Evolutionary conservation across 1,139 yeast genomes (phyloP), one percentile per base, ranked within the genome.

Genomic region (Candida sojae): DNA sequence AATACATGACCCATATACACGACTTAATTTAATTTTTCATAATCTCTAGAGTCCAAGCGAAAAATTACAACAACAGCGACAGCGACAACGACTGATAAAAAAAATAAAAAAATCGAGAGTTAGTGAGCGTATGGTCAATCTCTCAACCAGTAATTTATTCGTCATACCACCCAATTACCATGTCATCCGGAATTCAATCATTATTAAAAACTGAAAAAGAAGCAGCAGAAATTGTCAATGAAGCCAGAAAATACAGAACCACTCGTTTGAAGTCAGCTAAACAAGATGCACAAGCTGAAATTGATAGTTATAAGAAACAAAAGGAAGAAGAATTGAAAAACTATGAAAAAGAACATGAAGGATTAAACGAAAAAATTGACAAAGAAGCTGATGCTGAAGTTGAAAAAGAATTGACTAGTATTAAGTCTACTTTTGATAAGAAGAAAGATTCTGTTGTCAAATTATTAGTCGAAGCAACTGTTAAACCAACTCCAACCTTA

Each of bases 211-310:
- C 98, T 50, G 99, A 93, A 75, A 90, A 88, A 73, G 95, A 90
- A 62, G 99, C 99, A 23, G 97, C 96, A 58, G 95, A 86, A 62
- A 88, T 92, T 57, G 98, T 93, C 56, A 82, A 91, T 59, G 87
- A 86, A 65, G 97, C 99, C 34, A 88, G 96, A 75, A 77, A 83
- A 59, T 85, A 85, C 76, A 90, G 97, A 70, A 82, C 96, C 40
- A 84, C 82, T 63, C 88, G 96, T 60, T 79, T 93, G 68, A 93
- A 93, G 81, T 91, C 95, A 41, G 97, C 98, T 48, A 92, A 91
- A 77, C 75, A 86, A 39, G 98, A 93, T 66, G 98, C 99, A 37
- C 87, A 91, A 57, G 74, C 80, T 51, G 99, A 93, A 70, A 89
- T 93, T 62, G 90, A 86, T 56, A 86, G 83, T 50, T 93, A 93